Evolutionary conservation across 306 rosid species (phyloP).

Genomic region (Cyclanthera cordifolia): DNA sequence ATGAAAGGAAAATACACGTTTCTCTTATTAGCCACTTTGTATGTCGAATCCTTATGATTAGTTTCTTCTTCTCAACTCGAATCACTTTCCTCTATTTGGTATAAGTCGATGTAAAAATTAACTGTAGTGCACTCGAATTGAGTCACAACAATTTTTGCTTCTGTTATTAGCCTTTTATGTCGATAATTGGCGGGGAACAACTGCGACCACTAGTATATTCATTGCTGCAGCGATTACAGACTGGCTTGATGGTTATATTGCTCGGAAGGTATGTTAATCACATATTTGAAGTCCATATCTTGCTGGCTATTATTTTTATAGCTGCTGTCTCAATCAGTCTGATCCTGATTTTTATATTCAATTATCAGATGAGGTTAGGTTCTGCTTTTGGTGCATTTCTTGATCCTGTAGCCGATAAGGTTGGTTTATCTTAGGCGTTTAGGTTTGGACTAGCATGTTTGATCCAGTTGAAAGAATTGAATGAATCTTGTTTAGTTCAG

Average conservation of each 20-base stretch:
- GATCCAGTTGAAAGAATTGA: constrained; percentile 2
- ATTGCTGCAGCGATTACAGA: constrained; percentile 74
- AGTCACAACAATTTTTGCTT: not conserved
- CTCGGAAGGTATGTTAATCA: constrained; percentile 55
- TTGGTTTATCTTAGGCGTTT: constrained; percentile 14
- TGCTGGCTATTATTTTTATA: not conserved
- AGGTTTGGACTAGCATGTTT: not conserved
- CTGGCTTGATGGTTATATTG: constrained; percentile 98
- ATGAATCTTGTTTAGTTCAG: not conserved
- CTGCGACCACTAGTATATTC: constrained; percentile 73
- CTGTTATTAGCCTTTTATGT: constrained; percentile 54
- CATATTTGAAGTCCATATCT: not conserved
- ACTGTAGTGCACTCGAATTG: constrained; percentile 7
- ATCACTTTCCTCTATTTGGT: not conserved
- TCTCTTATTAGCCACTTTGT: constrained; percentile 51
- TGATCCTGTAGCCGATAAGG: constrained; percentile 99
- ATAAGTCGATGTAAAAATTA: not conserved
- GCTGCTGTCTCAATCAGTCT: not conserved
- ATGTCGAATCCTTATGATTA: constrained; percentile 46
- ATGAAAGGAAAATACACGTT: not conserved
- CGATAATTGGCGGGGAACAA: constrained; percentile 72
- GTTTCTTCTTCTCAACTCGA: constrained; percentile 14
- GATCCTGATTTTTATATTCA: not conserved
- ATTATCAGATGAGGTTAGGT: constrained; percentile 72
- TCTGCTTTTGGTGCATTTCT: constrained; percentile 95